Evolutionary conservation across 257 asterid genomes (phyloP).

Genomic region (Echites panduratus): DNA sequence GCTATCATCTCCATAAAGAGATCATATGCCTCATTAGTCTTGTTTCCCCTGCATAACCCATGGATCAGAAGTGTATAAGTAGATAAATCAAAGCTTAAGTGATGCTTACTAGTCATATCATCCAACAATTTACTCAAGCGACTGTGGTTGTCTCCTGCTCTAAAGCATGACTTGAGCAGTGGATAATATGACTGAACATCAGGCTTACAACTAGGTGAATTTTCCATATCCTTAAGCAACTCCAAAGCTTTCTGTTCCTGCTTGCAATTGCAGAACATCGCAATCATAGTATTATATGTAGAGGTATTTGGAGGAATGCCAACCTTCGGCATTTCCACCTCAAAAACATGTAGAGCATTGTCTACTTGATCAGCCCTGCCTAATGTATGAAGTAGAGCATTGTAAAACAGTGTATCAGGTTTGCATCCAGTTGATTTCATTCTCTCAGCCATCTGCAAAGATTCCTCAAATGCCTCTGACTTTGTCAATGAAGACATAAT

Average conservation of each 20-base stretch:
- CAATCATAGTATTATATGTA: conserved; percentile 73
- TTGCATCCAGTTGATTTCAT: conserved; percentile 54
- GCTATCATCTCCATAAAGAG: conserved; percentile 57
- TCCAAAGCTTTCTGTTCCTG: conserved; percentile 47
- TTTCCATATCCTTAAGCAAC: conserved; percentile 47
- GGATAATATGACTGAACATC: conserved; percentile 71
- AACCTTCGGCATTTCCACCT: conserved; percentile 45
- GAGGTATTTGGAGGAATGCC: conserved; percentile 57
- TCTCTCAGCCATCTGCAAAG: conserved; percentile 48
- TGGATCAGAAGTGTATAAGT: conserved; percentile 74
- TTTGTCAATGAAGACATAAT: conserved; percentile 64
- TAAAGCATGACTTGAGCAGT: conserved; percentile 48
- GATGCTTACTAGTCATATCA: conserved; percentile 56
- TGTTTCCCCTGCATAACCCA: conserved; percentile 62
- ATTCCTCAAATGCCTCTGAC: conserved; percentile 48
- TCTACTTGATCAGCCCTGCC: conserved; percentile 47
- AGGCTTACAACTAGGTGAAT: conserved; percentile 59
- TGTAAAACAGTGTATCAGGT: conserved; percentile 65
- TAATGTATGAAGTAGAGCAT: conserved; percentile 62
- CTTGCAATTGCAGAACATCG: conserved; percentile 63
- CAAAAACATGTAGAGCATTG: conserved; percentile 48
- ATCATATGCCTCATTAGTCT: conserved; percentile 53
- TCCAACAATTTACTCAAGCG: conserved; percentile 38
- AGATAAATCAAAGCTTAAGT: conserved; percentile 61
- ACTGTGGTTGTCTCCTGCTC: conserved; percentile 28